Evolutionary conservation across 2,329 filamentous ascomycete genomes (phyloP), one percentile per base, ranked within the genome.

Genomic region (Sclerotinia minor): DNA sequence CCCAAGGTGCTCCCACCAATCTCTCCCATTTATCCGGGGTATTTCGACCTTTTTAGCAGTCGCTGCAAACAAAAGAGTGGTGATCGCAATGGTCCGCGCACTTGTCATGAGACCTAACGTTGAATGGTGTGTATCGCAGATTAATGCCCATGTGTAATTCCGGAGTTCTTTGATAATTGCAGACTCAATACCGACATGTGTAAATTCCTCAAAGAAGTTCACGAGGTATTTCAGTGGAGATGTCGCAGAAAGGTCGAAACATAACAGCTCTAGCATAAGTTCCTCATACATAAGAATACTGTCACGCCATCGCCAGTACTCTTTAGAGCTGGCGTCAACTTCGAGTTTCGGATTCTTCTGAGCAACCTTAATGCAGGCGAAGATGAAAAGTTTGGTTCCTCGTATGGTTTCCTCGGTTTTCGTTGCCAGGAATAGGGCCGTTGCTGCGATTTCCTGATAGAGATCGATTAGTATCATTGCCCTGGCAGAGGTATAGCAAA

Each of bases 261-360:
- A 98, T 24, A 99, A 83, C 57, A 88, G 88, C 78, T 98, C 95
- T 21, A 99, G 85, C 81, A 99, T 90, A 54, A 94, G 83, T 77
- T 98, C 95, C 80, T 99, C 95, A 76, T 96, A 92, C 72, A 91
- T 89, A 19, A 98, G 82, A 68, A 99, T 96, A 68, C 90, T 95
- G 77, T 99, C 95, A 70, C 93, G 87, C 95, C 95, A 99, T 75
- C 91, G 88, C 95, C 95, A 99, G 78, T 95, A 99, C 77, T 99
- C 95, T 76, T 97, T 98, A 73, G 91, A 96, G 79, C 98, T 94
- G 79, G 98, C 95, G 77, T 99, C 95, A 64, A 98, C 92, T 65
- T 94, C 83, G 69, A 97, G 86, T 74, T 92, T 91, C 1, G 92
- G 84, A 73, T 98, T 94, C 81, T 99, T 98, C 79, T 97, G 93